These are phyloP conservation scores for Didymella arachidicola DNA, from an alignment of 2,329 filamentous ascomycete species.

Conservation along the genomic window DNA sequence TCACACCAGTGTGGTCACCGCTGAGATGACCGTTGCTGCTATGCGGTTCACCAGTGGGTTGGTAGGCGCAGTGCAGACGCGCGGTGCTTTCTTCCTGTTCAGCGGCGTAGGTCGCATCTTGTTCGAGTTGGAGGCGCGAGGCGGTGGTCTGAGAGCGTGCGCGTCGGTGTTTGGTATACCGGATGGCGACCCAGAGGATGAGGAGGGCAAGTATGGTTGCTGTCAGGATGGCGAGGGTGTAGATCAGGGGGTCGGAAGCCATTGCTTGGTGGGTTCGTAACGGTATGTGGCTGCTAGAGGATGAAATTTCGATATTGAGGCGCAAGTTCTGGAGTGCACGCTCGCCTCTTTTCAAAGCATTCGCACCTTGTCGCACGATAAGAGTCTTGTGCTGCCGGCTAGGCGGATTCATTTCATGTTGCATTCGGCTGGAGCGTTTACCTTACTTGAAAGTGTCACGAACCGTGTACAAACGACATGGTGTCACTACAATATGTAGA, in stretches of 20 bases:
- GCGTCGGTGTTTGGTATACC: slow-evolving; percentile 15
- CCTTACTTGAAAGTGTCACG: slow-evolving; percentile 3
- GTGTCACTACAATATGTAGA: background rate
- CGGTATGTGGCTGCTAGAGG: background rate
- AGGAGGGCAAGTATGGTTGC: slow-evolving; percentile 26
- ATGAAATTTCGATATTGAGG: too few relatives aligned
- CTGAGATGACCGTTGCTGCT: background rate
- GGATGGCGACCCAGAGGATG: slow-evolving; percentile 26
- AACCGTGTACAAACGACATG: background rate
- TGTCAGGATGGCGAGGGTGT: slow-evolving; percentile 26
- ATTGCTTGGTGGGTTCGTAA: background rate
- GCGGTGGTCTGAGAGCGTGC: slow-evolving; percentile 1
- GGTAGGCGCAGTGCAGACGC: slow-evolving; percentile 1
- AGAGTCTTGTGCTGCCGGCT: slow-evolving; percentile 2
- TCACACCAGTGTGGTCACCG: background rate
- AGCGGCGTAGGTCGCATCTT: background rate
- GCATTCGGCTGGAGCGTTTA: slow-evolving; percentile 5
- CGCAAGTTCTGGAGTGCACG: too few relatives aligned
- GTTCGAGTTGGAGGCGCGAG: background rate
- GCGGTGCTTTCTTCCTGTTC: background rate
- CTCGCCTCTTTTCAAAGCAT: too few relatives aligned
- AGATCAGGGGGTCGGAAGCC: slow-evolving; percentile 20
- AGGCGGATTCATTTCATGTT: background rate
- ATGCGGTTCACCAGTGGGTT: background rate
- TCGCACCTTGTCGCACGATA: background rate